phyloP scores from a whole-genome alignment of 805 yeast species.

The Candida gorgasii region DNA sequence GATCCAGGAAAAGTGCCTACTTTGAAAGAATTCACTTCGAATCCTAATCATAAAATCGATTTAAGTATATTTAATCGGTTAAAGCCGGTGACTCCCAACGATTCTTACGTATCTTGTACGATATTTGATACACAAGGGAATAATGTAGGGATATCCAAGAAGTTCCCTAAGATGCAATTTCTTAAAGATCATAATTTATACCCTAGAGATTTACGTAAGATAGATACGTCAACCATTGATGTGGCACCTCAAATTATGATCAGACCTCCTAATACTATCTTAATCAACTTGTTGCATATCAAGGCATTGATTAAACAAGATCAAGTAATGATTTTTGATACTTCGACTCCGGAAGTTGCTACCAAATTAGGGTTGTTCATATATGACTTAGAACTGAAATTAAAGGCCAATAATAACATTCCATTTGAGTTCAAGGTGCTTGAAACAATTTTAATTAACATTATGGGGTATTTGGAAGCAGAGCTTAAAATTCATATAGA shows the following conservation, averaged over 20 bases:
- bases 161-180: constrained; percentile 71
- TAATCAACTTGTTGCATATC: constrained; percentile 82
- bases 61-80: constrained; percentile 19
- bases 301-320: constrained; percentile 86
- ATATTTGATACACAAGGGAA: constrained; percentile 71
- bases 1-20: constrained; percentile 9
- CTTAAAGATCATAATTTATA: constrained; percentile 69
- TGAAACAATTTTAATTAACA: constrained; percentile 79
- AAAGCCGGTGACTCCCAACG: constrained; percentile 49
- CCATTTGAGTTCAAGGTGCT: constrained; percentile 78
- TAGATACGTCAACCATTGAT: constrained; percentile 72
- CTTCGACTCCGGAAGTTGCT: constrained; percentile 65
- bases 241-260: constrained; percentile 89
- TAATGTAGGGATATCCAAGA: constrained; percentile 66
- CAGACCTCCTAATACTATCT: constrained; percentile 67
- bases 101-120: constrained; percentile 71
- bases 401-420: constrained; percentile 37
- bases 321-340: constrained; percentile 81
- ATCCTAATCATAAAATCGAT: constrained; percentile 14
- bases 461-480: constrained; percentile 75
- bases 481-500: constrained; percentile 63
- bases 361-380: constrained; percentile 71
- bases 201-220: constrained; percentile 85
- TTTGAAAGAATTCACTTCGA: constrained; percentile 18
- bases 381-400: constrained; percentile 79